These are phyloP conservation scores for Pseudofabraea citricarpa DNA, from an alignment of 2,329 filamentous ascomycete species.

Conservation along the genomic window DNA sequence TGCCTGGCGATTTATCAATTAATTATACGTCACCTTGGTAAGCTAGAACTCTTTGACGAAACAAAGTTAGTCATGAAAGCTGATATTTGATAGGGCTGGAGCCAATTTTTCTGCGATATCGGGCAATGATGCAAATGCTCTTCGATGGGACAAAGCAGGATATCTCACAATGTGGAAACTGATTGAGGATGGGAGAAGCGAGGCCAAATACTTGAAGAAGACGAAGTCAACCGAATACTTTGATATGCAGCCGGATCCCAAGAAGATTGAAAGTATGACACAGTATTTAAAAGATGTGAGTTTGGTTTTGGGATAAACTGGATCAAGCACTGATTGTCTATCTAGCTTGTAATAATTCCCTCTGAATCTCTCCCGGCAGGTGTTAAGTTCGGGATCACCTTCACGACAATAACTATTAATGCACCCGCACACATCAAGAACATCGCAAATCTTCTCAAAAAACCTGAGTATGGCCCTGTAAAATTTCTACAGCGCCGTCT, in stretches of 20 bases:
- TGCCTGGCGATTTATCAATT: not conserved
- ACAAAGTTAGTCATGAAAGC: not conserved
- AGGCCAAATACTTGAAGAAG: conserved; percentile 30
- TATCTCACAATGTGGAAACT: conserved; percentile 33
- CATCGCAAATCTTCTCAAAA: not conserved
- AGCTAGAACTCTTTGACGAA: not conserved
- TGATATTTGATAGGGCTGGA: conserved; percentile 32
- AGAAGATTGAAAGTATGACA: conserved; percentile 36
- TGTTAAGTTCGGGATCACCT: not conserved
- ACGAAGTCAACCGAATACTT: conserved; percentile 36
- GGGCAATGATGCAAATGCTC: conserved; percentile 34
- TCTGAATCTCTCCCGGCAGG: conserved; percentile 50
- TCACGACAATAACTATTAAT: not conserved
- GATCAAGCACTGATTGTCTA: too few relatives aligned
- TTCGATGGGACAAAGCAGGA: conserved; percentile 36
- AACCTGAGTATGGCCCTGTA: not conserved
- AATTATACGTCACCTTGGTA: not conserved
- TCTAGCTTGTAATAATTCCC: conserved; percentile 2
- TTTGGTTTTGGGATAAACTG: too few relatives aligned
- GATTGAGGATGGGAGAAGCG: conserved; percentile 22
- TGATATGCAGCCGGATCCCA: conserved; percentile 32
- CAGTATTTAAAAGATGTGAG: conserved; percentile 36
- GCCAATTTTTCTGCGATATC: conserved; percentile 41
- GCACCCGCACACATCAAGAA: not conserved
- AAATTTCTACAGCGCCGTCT: not conserved